Conservation (phyloP, 1,284 basidiomycete genomes). For the Exsudoporus floridanus region DNA sequence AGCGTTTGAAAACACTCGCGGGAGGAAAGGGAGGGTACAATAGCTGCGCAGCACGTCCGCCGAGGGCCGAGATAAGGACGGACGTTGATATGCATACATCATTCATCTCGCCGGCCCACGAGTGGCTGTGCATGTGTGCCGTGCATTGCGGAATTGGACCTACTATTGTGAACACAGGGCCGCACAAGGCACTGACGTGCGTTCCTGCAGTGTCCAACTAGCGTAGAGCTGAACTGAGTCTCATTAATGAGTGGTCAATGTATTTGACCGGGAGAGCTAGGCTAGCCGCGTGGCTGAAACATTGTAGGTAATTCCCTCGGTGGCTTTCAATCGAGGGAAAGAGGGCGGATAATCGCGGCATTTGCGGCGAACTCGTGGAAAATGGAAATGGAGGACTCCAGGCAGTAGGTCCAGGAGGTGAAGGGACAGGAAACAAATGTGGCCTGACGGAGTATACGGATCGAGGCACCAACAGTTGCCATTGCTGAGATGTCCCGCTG, state of each 20-base stretch:
- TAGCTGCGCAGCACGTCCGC: constrained; percentile 3
- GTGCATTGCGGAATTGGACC: constrained; percentile 15
- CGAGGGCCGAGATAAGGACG: constrained; percentile 30
- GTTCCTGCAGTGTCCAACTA: not conserved
- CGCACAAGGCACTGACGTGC: constrained; percentile 7
- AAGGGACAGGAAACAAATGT: not conserved
- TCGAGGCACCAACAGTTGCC: constrained; percentile 9
- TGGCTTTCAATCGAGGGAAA: constrained; percentile 11
- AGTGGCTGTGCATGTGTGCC: constrained; percentile 15
- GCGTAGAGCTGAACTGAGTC: not conserved
- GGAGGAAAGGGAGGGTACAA: constrained; percentile 12
- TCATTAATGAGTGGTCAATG: constrained; percentile 5
- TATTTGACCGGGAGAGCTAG: not conserved
- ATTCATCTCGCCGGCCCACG: constrained; percentile 6
- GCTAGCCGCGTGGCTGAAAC: not conserved
- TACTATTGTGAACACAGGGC: not conserved
- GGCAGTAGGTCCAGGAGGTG: not conserved
- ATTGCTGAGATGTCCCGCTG: not conserved
- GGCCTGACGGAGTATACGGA: not conserved
- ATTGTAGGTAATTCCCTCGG: constrained; percentile 15
- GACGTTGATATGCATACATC: constrained; percentile 1
- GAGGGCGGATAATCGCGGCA: constrained; percentile 18
- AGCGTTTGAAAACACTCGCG: constrained; percentile 24
- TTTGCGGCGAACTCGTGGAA: constrained; percentile 17
- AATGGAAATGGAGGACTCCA: constrained; percentile 7